Conservation (phyloP, 2,329 filamentous ascomycete species). For the Stromatinia cepivora region DNA sequence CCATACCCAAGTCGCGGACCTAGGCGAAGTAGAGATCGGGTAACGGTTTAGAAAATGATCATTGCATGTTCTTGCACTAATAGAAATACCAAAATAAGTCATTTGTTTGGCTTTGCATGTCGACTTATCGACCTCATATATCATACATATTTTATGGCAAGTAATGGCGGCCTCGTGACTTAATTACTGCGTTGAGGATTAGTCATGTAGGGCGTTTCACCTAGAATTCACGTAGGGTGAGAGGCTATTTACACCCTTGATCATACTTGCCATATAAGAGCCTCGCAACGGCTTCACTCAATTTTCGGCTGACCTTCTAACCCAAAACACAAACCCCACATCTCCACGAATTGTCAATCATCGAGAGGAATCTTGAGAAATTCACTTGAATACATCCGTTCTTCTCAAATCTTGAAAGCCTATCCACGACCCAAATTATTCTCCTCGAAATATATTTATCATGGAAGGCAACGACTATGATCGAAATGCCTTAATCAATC, state of each 20-base stretch:
- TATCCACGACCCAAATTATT: background rate
- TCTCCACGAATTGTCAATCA: background rate
- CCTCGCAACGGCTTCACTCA: background rate
- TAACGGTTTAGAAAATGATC: background rate
- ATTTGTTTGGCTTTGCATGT: too few species aligned
- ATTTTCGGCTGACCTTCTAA: background rate
- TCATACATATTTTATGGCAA: background rate
- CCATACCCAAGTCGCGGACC: background rate
- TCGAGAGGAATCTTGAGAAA: background rate
- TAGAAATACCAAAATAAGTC: background rate
- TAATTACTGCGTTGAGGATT: background rate
- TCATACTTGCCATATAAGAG: background rate
- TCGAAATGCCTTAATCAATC: slow-evolving; percentile 13
- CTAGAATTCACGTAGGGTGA: too few species aligned
- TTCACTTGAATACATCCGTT: background rate
- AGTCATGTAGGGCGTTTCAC: background rate
- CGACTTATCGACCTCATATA: background rate
- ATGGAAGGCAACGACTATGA: slow-evolving; percentile 16
- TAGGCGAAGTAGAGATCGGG: background rate
- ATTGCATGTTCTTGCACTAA: background rate
- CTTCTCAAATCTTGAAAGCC: background rate
- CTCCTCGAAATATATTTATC: background rate
- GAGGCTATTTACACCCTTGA: background rate
- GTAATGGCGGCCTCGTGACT: background rate
- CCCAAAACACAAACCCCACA: background rate